Percentiles rank a stretch among this genome's conserved stretches.
Evolutionary conservation across 176 grass and related monocot genomes (phyloP).

Genomic region (Echinochloa phyllopogon): DNA sequence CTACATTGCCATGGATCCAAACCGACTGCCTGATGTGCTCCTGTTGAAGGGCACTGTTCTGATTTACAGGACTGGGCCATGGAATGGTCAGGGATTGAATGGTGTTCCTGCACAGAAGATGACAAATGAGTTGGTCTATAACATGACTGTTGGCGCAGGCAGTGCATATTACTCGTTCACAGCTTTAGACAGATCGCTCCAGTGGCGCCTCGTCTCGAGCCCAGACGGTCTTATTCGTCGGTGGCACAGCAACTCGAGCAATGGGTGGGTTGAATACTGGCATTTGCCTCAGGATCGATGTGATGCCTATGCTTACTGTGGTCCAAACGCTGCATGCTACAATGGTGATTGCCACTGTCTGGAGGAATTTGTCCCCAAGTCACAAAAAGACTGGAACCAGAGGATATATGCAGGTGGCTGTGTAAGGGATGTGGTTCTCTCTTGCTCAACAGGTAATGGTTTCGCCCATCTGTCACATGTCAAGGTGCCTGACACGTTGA

Average conservation of each 20-base stretch:
- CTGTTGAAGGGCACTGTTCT: neutral
- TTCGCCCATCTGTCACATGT: constrained; percentile 29
- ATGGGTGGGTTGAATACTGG: constrained; percentile 42
- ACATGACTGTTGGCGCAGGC: constrained; percentile 2
- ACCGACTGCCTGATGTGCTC: constrained; percentile 20
- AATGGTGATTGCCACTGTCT: constrained; percentile 40
- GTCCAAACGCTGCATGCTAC: constrained; percentile 40
- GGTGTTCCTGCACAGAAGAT: constrained; percentile 35
- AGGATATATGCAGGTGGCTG: constrained; percentile 44
- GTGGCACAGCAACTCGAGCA: neutral
- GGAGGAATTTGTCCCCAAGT: constrained; percentile 47
- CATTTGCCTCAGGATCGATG: constrained; percentile 35
- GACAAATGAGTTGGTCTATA: neutral
- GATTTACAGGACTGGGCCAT: constrained; percentile 37
- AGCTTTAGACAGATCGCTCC: neutral
- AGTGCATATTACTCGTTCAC: constrained; percentile 45
- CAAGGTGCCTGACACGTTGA: constrained; percentile 57
- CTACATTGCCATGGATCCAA: constrained; percentile 25
- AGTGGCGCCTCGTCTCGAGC: constrained; percentile 29
- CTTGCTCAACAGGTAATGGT: constrained; percentile 37
- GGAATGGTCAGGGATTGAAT: constrained; percentile 47
- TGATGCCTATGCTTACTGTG: constrained; percentile 46
- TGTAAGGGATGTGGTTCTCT: constrained; percentile 23
- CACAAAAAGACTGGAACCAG: constrained; percentile 39
- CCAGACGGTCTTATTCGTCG: neutral